These are phyloP conservation scores for Epichloe glyceriae DNA, from an alignment of 2,329 filamentous ascomycete genomes.

Conservation along the genomic window DNA sequence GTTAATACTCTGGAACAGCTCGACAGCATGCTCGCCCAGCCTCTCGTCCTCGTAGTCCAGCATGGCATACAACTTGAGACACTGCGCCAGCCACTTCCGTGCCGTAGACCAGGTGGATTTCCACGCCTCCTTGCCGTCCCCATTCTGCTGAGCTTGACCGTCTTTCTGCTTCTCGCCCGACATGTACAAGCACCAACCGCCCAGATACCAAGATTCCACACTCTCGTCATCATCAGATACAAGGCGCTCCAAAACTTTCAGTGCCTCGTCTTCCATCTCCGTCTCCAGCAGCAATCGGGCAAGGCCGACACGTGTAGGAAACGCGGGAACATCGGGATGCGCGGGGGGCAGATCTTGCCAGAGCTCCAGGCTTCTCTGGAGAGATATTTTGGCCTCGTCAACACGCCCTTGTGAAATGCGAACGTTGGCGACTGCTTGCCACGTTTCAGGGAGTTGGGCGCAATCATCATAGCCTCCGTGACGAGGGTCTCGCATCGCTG, in stretches of 20 bases:
- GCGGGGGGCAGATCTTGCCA: constrained; percentile 71
- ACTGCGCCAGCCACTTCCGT: constrained; percentile 70
- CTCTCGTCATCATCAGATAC: constrained; percentile 84
- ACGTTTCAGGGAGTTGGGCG: constrained; percentile 70
- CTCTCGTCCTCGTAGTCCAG: constrained; percentile 79
- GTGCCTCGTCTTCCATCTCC: constrained; percentile 70
- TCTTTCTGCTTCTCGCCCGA: constrained; percentile 52
- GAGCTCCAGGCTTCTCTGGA: constrained; percentile 64
- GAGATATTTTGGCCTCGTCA: constrained; percentile 68
- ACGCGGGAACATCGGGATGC: constrained; percentile 67
- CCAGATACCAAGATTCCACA: constrained; percentile 93
- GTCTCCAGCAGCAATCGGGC: constrained; percentile 82
- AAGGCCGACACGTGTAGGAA: constrained; percentile 72
- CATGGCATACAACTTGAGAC: constrained; percentile 62
- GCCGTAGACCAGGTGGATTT: constrained; percentile 58
- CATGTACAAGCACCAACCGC: constrained; percentile 83
- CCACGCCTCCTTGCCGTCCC: constrained; percentile 29
- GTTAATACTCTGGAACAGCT: constrained; percentile 53
- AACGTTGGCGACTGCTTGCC: constrained; percentile 90
- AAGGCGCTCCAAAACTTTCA: constrained; percentile 72
- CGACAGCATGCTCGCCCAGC: constrained; percentile 59
- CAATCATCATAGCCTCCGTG: constrained; percentile 78
- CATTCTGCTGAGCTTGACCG: constrained; percentile 22
- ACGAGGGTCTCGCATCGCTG: constrained; percentile 74
- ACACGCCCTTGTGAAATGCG: constrained; percentile 73